phyloP scores from a whole-genome alignment of 139 green algal species.

The Spirogloea muscicola region DNA sequence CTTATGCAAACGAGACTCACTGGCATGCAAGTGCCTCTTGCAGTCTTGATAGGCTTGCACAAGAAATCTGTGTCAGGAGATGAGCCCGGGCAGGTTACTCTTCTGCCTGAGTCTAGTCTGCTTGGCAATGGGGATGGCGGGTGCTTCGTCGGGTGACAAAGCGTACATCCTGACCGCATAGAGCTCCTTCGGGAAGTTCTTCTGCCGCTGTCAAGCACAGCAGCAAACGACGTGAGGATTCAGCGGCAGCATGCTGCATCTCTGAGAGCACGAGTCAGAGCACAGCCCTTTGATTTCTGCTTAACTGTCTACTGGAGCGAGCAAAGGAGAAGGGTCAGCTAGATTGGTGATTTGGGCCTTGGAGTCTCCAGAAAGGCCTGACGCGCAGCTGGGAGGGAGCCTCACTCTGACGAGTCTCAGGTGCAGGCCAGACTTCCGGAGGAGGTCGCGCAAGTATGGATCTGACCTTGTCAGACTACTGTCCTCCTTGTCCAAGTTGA shows the following conservation, averaged over 20 bases:
- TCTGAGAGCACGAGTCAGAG: background rate
- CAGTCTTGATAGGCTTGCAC: too few species aligned
- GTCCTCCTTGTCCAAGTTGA: constrained; percentile 89
- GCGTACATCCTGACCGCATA: constrained; percentile 74
- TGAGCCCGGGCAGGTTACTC: too few species aligned
- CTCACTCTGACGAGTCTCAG: too few species aligned
- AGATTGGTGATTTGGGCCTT: too few species aligned
- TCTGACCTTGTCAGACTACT: constrained; percentile 75
- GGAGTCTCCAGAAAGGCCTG: too few species aligned
- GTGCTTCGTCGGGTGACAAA: background rate
- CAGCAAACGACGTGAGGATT: background rate
- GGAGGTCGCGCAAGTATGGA: constrained; percentile 69
- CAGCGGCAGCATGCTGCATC: background rate
- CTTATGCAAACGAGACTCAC: too few species aligned
- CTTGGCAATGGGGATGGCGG: too few species aligned
- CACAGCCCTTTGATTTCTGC: too few species aligned
- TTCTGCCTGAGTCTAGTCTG: too few species aligned
- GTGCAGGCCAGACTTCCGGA: constrained; percentile 53
- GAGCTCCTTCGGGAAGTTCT: constrained; percentile 45
- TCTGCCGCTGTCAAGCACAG: constrained; percentile 15
- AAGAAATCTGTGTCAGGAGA: too few species aligned
- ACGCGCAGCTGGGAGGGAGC: too few species aligned
- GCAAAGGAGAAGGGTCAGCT: background rate
- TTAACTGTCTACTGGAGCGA: background rate
- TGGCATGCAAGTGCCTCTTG: too few species aligned